phyloP scores from a whole-genome alignment of 164 flowering plant genomes.

The Vitis rotundifolia region DNA sequence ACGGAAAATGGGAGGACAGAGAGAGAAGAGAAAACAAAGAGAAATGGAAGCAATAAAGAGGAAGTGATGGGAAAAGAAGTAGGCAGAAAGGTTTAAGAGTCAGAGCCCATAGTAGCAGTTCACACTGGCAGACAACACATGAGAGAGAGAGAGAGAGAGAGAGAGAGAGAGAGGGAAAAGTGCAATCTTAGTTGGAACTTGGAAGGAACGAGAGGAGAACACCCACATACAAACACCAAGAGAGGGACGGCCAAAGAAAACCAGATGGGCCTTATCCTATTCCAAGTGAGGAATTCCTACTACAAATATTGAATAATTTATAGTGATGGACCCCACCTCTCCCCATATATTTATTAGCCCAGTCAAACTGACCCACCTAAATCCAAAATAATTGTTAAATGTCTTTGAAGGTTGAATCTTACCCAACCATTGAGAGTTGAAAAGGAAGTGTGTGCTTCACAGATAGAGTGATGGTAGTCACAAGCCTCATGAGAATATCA shows the following conservation, averaged over 20 bases:
- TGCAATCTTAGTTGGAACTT: conserved; percentile 17
- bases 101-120: neutral
- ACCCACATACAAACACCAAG: conserved; percentile 23
- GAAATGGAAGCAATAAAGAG: neutral
- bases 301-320: conserved; percentile 22
- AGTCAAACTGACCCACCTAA: conserved; percentile 43
- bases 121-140: conserved; percentile 12
- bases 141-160: conserved; percentile 8
- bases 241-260: conserved; percentile 5
- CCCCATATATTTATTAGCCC: conserved; percentile 9
- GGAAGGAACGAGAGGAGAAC: conserved; percentile 21
- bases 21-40: neutral
- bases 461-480: conserved; percentile 22
- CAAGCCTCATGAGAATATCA: conserved; percentile 18
- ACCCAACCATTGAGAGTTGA: neutral
- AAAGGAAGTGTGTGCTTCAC: neutral
- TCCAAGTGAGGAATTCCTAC: conserved; percentile 14
- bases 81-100: neutral
- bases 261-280: conserved; percentile 25
- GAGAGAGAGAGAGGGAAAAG: conserved; percentile 9
- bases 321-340: conserved; percentile 12
- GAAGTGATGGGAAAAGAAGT: neutral
- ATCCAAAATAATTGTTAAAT: conserved; percentile 5
- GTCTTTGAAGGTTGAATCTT: conserved; percentile 23
- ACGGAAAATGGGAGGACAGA: neutral